Evolutionary conservation across 148 eudicot genomes (phyloP).

Genomic region (Chenopodium formosanum): DNA sequence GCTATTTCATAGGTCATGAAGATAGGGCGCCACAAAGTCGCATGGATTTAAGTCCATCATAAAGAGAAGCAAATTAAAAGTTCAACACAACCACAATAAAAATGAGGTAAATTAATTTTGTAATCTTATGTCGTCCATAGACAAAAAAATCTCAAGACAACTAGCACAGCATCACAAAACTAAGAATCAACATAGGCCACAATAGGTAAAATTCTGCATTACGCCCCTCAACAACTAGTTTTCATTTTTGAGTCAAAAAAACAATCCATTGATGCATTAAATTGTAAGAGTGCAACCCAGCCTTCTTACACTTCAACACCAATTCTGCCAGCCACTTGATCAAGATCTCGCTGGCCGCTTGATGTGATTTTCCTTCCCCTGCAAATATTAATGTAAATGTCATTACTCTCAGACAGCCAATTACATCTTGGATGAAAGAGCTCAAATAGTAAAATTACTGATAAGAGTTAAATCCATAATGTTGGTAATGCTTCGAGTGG

Average conservation of each 20-base stretch:
- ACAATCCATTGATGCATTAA: background rate
- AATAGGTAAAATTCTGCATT: conserved; percentile 12
- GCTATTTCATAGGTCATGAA: no score
- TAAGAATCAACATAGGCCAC: background rate
- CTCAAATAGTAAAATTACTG: no score
- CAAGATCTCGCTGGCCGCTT: conserved; percentile 70
- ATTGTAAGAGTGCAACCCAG: background rate
- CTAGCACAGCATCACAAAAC: background rate
- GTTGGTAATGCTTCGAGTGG: no score
- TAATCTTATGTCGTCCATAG: background rate
- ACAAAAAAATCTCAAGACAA: background rate
- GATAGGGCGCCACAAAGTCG: no score
- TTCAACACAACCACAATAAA: no score
- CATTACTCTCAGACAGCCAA: background rate
- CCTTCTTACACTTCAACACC: conserved; percentile 16
- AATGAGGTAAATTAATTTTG: no score
- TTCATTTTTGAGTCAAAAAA: background rate
- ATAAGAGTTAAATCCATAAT: no score
- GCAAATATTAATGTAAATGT: background rate
- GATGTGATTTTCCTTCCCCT: conserved; percentile 80
- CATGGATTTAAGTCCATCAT: no score
- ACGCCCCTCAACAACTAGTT: conserved; percentile 12
- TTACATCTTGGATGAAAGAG: no score
- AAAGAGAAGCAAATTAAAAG: no score
- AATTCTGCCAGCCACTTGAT: conserved; percentile 62